A percentile compares a stretch with the other conserved stretches of the same genome.
Evolutionary conservation across 768 basidiomycete species (phyloP).

Genomic region (Auricularia sp.): DNA sequence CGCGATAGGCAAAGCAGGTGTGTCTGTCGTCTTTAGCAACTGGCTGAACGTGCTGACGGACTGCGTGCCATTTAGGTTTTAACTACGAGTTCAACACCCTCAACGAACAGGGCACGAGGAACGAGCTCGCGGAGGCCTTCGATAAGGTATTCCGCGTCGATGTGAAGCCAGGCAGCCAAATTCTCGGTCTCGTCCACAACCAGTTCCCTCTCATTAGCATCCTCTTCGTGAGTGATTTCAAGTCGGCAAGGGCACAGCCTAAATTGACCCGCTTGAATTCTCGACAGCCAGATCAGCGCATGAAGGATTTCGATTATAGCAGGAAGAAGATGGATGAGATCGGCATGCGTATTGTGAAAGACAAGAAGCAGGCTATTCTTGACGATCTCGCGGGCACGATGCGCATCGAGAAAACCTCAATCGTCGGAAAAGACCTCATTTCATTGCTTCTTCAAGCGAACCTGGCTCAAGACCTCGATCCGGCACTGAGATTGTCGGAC

Average conservation of each 20-base stretch:
- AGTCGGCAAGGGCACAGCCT: neutral
- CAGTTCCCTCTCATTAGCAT: slow-evolving; percentile 17
- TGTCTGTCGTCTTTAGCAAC: neutral
- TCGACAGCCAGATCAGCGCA: neutral
- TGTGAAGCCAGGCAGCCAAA: slow-evolving; percentile 19
- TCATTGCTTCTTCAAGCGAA: slow-evolving; percentile 22
- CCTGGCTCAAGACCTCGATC: slow-evolving; percentile 19
- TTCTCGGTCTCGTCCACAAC: slow-evolving; percentile 13
- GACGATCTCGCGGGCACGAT: neutral
- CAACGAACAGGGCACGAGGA: slow-evolving; percentile 9
- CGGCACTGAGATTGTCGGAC: slow-evolving; percentile 18
- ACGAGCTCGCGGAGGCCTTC: slow-evolving; percentile 4
- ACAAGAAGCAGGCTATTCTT: neutral
- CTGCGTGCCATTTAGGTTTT: slow-evolving; percentile 24
- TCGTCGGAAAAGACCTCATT: slow-evolving; percentile 19
- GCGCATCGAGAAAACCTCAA: neutral
- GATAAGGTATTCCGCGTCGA: slow-evolving; percentile 20
- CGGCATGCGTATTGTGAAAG: neutral
- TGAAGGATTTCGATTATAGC: neutral
- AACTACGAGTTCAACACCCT: slow-evolving; percentile 29
- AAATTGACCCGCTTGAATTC: neutral
- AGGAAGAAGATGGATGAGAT: neutral
- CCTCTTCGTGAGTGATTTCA: neutral
- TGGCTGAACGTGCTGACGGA: neutral
- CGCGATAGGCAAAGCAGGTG: slow-evolving; percentile 34